Evolutionary conservation across 495 filamentous ascomycete genomes (phyloP).

Genomic region (Corynascus novoguineensis): DNA sequence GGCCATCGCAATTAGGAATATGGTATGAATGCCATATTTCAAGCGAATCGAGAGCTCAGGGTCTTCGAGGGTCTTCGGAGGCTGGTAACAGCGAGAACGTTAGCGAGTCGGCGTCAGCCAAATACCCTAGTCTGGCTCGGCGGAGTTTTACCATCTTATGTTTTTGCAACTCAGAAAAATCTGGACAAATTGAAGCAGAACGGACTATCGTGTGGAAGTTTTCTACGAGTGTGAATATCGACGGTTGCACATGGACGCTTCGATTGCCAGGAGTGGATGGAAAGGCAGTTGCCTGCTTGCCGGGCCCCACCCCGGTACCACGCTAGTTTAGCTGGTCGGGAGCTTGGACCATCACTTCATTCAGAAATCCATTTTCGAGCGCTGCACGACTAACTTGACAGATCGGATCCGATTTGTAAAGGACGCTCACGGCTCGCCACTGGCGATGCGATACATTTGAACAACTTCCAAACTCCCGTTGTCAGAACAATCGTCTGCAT

Average conservation of each 20-base stretch:
- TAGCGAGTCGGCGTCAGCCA: background rate
- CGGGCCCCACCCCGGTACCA: background rate
- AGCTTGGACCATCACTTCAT: constrained; percentile 24
- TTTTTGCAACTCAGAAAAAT: no score
- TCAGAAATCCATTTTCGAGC: constrained; percentile 6
- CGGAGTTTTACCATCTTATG: no score
- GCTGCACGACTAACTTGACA: background rate
- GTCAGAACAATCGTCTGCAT: background rate
- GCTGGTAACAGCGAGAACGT: background rate
- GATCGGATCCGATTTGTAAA: background rate
- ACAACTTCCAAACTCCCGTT: background rate
- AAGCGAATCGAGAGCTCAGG: constrained; percentile 62
- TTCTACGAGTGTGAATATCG: no score
- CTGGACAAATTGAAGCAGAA: no score
- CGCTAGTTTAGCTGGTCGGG: background rate
- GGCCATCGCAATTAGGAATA: constrained; percentile 64
- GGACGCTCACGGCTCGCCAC: background rate
- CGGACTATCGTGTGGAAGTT: no score
- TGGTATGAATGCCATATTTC: constrained; percentile 72
- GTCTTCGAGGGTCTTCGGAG: constrained; percentile 23
- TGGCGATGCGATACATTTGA: no score
- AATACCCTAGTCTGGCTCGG: no score
- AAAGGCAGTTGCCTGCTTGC: no score
- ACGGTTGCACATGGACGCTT: no score
- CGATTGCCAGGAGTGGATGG: no score